phyloP scores from a whole-genome alignment of 345 rosid species.

The Angophora floribunda region DNA sequence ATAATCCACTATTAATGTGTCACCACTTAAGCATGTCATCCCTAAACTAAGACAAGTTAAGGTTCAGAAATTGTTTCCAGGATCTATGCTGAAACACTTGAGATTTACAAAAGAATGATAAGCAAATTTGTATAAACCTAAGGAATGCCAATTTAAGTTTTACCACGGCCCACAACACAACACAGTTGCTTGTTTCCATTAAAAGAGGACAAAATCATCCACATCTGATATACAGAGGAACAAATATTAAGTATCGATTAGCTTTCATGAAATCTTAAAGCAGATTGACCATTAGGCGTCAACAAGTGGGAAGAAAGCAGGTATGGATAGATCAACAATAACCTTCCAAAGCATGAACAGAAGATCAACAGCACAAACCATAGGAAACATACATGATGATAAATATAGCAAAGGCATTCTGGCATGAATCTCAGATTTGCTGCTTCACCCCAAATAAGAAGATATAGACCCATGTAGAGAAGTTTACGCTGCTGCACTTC shows the following conservation, averaged over 20 bases:
- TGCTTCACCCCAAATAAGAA: constrained; percentile 99
- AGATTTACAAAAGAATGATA: not conserved
- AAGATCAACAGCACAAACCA: not conserved
- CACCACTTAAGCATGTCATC: not conserved
- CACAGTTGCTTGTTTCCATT: not conserved
- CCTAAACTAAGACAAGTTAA: not conserved
- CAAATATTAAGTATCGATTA: not conserved
- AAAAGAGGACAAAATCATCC: not conserved
- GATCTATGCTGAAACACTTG: not conserved
- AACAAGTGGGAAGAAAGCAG: not conserved
- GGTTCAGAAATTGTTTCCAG: not conserved
- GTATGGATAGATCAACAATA: not conserved
- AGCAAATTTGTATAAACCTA: not conserved
- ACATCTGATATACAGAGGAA: not conserved
- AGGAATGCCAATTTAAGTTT: not conserved
- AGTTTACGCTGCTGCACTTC: constrained; percentile 98
- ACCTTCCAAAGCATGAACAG: not conserved
- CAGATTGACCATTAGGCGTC: not conserved
- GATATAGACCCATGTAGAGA: constrained; percentile 92
- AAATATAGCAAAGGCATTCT: constrained; percentile 96
- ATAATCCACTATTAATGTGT: not conserved
- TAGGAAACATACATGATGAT: constrained; percentile 82
- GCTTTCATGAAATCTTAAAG: not conserved
- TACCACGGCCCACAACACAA: not conserved
- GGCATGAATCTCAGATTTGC: constrained; percentile 99